These are phyloP conservation scores for Panus rudis DNA, from an alignment of 768 basidiomycete species.

Conservation along the genomic window DNA sequence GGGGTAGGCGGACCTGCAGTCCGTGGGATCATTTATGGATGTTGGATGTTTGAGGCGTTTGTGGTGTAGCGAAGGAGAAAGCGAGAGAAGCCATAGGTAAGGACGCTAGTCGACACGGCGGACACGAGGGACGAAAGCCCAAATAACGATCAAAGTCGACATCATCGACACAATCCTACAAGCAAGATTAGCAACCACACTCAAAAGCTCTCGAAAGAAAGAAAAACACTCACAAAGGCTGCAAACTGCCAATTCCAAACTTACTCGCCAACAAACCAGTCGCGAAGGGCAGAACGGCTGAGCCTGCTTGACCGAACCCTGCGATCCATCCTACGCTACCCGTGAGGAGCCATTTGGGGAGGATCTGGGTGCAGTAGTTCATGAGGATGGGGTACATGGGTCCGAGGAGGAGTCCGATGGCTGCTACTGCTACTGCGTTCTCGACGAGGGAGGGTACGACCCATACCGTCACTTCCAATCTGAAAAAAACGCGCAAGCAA, in stretches of 20 bases:
- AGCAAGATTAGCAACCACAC: not conserved
- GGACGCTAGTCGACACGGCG: slow-evolving; percentile 11
- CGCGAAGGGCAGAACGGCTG: slow-evolving; percentile 66
- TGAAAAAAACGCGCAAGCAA: slow-evolving; percentile 5
- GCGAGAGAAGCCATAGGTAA: too few relatives aligned
- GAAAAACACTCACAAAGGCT: slow-evolving; percentile 46
- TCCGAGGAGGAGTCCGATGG: slow-evolving; percentile 35
- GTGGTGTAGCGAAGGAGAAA: too few relatives aligned
- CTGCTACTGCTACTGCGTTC: slow-evolving; percentile 40
- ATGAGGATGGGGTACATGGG: slow-evolving; percentile 53
- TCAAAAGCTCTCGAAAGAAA: not conserved
- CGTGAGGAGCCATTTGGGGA: slow-evolving; percentile 65
- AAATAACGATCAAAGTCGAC: slow-evolving; percentile 47
- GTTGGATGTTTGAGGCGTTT: too few relatives aligned
- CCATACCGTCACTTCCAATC: slow-evolving; percentile 47
- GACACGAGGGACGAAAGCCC: slow-evolving; percentile 41
- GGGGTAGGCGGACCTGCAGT: too few relatives aligned
- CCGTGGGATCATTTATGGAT: too few relatives aligned
- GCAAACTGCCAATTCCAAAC: slow-evolving; percentile 53
- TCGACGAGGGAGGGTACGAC: slow-evolving; percentile 42
- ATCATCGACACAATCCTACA: slow-evolving; percentile 55
- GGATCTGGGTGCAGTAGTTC: slow-evolving; percentile 59
- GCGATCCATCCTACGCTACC: slow-evolving; percentile 39
- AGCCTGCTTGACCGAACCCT: slow-evolving; percentile 56
- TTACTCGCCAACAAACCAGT: slow-evolving; percentile 61